Conservation (phyloP, 805 yeast genomes). For the Ogataea naganishii region DNA sequence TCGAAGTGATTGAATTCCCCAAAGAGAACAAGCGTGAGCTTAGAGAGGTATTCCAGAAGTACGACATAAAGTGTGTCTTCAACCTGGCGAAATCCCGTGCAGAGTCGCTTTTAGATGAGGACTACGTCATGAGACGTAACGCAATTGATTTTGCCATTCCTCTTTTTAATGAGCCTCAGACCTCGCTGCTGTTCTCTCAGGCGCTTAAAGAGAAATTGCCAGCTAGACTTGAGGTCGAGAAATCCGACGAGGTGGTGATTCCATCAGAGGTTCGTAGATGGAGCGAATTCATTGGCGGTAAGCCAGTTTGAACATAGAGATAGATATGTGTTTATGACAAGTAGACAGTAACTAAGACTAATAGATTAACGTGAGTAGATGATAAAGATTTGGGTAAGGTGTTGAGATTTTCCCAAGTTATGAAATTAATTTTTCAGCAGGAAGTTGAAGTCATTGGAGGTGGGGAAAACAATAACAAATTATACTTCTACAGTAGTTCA, state of each 20-base stretch:
- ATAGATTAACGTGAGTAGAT: too few species aligned
- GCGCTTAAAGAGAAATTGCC: slow-evolving; percentile 67
- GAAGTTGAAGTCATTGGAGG: too few species aligned
- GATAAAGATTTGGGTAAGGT: too few species aligned
- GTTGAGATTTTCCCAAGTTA: too few species aligned
- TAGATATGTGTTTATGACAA: too few species aligned
- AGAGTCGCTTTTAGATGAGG: slow-evolving; percentile 73
- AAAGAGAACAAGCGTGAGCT: slow-evolving; percentile 86
- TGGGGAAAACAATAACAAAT: too few species aligned
- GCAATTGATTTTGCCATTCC: slow-evolving; percentile 98
- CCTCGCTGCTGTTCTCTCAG: slow-evolving; percentile 78
- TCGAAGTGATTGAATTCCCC: slow-evolving; percentile 80
- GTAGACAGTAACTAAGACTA: too few species aligned
- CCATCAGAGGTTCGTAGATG: slow-evolving; percentile 89
- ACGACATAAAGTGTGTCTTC: slow-evolving; percentile 81
- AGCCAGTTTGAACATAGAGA: slow-evolving; percentile 57
- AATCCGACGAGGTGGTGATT: slow-evolving; percentile 36
- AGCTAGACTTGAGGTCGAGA: slow-evolving; percentile 41
- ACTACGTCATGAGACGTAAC: slow-evolving; percentile 97
- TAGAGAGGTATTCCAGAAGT: slow-evolving; percentile 85
- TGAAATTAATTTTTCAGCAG: too few species aligned
- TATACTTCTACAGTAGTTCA: too few species aligned
- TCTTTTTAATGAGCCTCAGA: slow-evolving; percentile 92
- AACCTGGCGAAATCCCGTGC: slow-evolving; percentile 91
- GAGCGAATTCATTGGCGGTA: slow-evolving; percentile 95